phyloP scores from a whole-genome alignment of 768 basidiomycete genomes.

The Naganishia onofrii region DNA sequence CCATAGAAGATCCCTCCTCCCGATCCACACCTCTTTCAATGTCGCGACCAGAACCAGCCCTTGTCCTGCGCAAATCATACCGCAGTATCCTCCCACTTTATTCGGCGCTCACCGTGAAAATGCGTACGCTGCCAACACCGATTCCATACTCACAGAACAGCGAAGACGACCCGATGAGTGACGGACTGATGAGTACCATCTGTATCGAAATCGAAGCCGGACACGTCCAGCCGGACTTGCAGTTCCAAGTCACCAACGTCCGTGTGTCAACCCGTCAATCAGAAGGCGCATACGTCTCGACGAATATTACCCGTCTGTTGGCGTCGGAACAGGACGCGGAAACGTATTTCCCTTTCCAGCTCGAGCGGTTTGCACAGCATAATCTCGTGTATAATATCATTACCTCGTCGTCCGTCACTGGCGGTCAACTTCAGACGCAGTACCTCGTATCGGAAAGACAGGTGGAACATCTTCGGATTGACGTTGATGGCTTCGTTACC shows the following conservation, averaged over 20 bases:
- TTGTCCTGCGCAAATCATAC: constrained; percentile 25
- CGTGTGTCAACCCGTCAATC: constrained; percentile 8
- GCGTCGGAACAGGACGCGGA: constrained; percentile 15
- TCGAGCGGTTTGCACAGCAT: constrained; percentile 16
- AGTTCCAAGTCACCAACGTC: constrained; percentile 21
- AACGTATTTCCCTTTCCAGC: constrained; percentile 18
- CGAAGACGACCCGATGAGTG: background rate
- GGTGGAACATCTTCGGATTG: constrained; percentile 21
- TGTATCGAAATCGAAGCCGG: constrained; percentile 29
- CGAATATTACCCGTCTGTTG: background rate
- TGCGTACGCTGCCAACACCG: constrained; percentile 20
- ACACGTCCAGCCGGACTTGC: constrained; percentile 2
- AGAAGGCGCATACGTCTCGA: constrained; percentile 12
- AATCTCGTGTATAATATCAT: constrained; percentile 26
- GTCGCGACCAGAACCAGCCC: constrained; percentile 12
- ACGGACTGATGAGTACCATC: constrained; percentile 21
- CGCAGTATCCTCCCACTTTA: constrained; percentile 24
- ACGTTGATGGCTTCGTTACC: constrained; percentile 18
- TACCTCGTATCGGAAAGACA: constrained; percentile 4
- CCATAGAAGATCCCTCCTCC: constrained; percentile 1
- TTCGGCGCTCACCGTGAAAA: constrained; percentile 24
- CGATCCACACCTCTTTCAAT: background rate
- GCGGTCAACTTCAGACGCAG: constrained; percentile 8
- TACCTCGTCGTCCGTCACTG: background rate
- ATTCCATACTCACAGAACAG: background rate